A percentile compares a stretch with the other conserved stretches of the same genome.
Evolutionary conservation across 176 grass and related monocot species (phyloP).

Genomic region (Thalia dealbata): DNA sequence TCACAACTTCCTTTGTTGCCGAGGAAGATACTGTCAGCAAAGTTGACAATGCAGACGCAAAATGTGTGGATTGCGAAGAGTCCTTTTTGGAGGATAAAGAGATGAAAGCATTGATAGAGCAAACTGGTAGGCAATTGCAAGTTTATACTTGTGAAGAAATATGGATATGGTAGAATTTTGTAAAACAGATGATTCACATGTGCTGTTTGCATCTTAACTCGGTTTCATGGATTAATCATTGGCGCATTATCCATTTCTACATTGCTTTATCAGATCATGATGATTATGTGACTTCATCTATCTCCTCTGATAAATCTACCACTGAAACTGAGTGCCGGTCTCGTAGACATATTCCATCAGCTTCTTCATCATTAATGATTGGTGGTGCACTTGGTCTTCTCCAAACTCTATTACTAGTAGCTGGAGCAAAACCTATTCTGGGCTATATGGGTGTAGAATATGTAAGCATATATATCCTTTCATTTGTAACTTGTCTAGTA

Average conservation of each 20-base stretch:
- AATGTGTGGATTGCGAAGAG: slow-evolving; percentile 18
- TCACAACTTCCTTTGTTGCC: slow-evolving; percentile 94
- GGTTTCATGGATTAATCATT: background rate
- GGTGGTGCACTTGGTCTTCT: slow-evolving; percentile 44
- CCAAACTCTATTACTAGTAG: slow-evolving; percentile 39
- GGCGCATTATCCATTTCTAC: background rate
- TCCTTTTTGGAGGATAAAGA: slow-evolving; percentile 29
- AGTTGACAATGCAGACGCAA: slow-evolving; percentile 19
- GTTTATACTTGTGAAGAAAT: background rate
- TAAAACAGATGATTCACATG: background rate
- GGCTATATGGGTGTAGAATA: slow-evolving; percentile 43
- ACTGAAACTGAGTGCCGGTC: slow-evolving; percentile 3
- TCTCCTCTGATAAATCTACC: slow-evolving; percentile 19
- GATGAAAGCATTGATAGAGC: slow-evolving; percentile 40
- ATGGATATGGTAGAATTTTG: background rate
- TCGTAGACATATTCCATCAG: slow-evolving; percentile 51
- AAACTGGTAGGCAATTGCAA: slow-evolving; percentile 24
- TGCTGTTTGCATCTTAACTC: background rate
- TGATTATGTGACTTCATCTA: slow-evolving; percentile 11
- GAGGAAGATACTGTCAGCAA: slow-evolving; percentile 65
- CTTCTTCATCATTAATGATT: slow-evolving; percentile 47
- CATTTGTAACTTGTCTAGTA: background rate
- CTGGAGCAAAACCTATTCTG: slow-evolving; percentile 47
- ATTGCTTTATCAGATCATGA: slow-evolving; percentile 22
- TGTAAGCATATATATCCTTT: slow-evolving; percentile 28